phyloP scores from a whole-genome alignment of 257 asterid genomes.

The Nicotiana paniculata region DNA sequence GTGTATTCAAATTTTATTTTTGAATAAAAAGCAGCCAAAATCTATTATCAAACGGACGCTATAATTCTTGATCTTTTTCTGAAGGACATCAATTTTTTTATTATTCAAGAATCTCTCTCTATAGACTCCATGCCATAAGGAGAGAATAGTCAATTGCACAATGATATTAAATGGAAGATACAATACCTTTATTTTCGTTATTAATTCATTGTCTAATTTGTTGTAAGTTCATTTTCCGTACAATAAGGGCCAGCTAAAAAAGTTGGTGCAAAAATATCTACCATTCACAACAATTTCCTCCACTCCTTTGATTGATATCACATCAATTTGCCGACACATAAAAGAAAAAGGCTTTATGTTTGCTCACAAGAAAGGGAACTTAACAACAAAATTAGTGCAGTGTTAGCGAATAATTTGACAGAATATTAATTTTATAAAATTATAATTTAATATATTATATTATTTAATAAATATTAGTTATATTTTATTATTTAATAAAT shows the following conservation, averaged over 20 bases:
- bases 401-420: too few relatives aligned
- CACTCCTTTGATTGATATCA: not conserved
- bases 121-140: not conserved
- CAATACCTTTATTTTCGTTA: not conserved
- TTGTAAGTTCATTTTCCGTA: not conserved
- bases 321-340: constrained; percentile 7
- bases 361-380: not conserved
- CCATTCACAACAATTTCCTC: not conserved
- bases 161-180: not conserved
- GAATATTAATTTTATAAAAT: too few relatives aligned
- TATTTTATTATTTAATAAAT: too few relatives aligned
- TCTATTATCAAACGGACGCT: too few relatives aligned
- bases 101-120: not conserved
- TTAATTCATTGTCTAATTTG: not conserved
- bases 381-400: not conserved
- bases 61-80: too few relatives aligned
- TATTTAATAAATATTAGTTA: too few relatives aligned
- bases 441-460: too few relatives aligned
- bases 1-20: too few relatives aligned
- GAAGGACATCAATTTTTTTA: too few relatives aligned
- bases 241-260: not conserved
- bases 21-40: too few relatives aligned
- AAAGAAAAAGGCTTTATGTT: not conserved
- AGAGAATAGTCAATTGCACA: not conserved
- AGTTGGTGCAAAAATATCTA: not conserved